Evolutionary conservation across 306 rosid genomes (phyloP).

Genomic region (Trifolium repens): DNA sequence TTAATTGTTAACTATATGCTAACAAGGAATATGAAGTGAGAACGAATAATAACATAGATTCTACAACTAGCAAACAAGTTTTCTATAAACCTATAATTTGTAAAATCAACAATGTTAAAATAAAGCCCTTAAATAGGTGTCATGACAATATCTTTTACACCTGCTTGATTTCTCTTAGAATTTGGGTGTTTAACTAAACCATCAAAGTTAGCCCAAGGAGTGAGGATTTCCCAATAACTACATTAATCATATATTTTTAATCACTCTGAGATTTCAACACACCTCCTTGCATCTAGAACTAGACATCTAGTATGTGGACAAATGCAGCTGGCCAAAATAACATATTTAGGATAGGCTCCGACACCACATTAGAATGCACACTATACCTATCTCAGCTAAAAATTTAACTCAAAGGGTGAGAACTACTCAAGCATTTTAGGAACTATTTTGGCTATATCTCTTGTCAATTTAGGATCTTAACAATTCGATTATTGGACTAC

Average conservation of each 20-base stretch:
- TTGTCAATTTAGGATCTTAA: neutral
- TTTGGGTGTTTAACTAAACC: neutral
- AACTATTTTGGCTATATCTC: neutral
- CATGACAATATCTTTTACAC: neutral
- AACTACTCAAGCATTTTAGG: neutral
- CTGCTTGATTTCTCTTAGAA: neutral
- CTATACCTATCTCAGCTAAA: too few relatives aligned
- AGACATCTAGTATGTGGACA: neutral
- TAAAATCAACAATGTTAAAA: neutral
- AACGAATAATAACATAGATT: slow-evolving; percentile 3
- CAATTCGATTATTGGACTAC: neutral
- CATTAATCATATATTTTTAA: neutral
- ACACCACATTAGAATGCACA: too few relatives aligned
- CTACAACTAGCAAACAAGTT: slow-evolving; percentile 27
- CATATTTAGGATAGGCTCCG: neutral
- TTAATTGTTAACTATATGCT: neutral
- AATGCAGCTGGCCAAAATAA: neutral
- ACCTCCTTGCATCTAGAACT: neutral
- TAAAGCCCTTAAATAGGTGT: slow-evolving; percentile 5
- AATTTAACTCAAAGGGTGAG: neutral
- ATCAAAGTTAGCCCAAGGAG: neutral
- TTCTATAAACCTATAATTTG: slow-evolving; percentile 8
- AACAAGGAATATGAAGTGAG: neutral
- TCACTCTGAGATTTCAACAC: neutral
- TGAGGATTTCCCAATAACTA: neutral